Conservation (phyloP, 179 eudicot species). For the Sideroxylon spinosum region DNA sequence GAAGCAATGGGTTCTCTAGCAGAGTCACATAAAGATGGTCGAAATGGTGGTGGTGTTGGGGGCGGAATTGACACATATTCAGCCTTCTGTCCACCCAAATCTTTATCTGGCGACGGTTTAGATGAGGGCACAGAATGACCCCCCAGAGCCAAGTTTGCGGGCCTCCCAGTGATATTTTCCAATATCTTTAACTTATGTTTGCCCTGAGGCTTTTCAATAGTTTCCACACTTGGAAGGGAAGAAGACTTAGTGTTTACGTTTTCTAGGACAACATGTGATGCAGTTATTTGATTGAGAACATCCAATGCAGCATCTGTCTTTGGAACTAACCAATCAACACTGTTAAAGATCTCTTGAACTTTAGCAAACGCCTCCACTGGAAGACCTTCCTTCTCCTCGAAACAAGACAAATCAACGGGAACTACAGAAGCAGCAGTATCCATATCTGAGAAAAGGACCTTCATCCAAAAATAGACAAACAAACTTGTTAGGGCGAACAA, state of each 20-base stretch:
- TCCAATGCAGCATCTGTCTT: slow-evolving; percentile 52
- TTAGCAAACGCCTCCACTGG: slow-evolving; percentile 88
- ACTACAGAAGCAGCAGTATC: slow-evolving; percentile 52
- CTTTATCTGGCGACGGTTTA: slow-evolving; percentile 15
- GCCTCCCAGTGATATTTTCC: slow-evolving; percentile 16
- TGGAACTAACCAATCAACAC: slow-evolving; percentile 72
- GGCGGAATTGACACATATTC: slow-evolving; percentile 17
- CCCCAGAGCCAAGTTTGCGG: slow-evolving; percentile 12
- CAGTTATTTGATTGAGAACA: slow-evolving; percentile 45
- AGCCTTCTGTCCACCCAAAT: slow-evolving; percentile 28
- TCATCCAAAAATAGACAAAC: slow-evolving; percentile 17
- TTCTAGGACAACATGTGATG: slow-evolving; percentile 31
- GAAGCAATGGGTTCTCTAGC: slow-evolving; percentile 13
- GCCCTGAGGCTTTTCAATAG: slow-evolving; percentile 23
- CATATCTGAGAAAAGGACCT: slow-evolving; percentile 88
- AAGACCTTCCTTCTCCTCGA: slow-evolving; percentile 84
- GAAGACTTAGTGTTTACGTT: slow-evolving; percentile 24
- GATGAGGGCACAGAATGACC: slow-evolving; percentile 16
- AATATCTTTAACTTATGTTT: slow-evolving; percentile 19
- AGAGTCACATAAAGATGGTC: slow-evolving; percentile 15
- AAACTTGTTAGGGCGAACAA: background rate
- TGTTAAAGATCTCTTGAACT: slow-evolving; percentile 76
- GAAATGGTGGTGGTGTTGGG: slow-evolving; percentile 21
- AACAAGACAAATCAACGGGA: slow-evolving; percentile 54
- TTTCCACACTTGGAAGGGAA: slow-evolving; percentile 26